Evolutionary conservation across 108 stramenopile species (phyloP).

Genomic region (Epithemia pelagica): DNA sequence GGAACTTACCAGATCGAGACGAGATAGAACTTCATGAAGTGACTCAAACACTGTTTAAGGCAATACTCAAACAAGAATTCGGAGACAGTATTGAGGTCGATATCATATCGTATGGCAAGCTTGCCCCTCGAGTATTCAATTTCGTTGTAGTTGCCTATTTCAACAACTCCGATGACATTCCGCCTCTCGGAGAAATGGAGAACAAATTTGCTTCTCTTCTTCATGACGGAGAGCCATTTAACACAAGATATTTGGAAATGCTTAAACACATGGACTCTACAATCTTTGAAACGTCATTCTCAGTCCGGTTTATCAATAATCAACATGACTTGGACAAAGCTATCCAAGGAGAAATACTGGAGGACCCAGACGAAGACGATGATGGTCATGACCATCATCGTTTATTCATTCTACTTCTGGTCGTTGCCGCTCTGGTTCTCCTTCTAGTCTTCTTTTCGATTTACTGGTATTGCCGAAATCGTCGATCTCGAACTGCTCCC

Average conservation of each 20-base stretch:
- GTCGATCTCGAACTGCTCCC: not conserved
- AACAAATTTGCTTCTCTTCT: not conserved
- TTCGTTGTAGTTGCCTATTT: not conserved
- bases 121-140: not conserved
- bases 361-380: not conserved
- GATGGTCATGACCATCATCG: not conserved
- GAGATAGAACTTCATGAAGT: not conserved
- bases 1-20: not conserved
- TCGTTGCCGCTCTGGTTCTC: not conserved
- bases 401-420: not conserved
- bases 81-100: not conserved
- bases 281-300: not conserved
- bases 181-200: not conserved
- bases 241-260: not conserved
- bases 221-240: not conserved
- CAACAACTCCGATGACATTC: not conserved
- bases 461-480: not conserved
- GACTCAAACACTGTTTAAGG: not conserved
- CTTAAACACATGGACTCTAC: not conserved
- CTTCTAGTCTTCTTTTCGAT: not conserved
- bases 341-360: not conserved
- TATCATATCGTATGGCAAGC: not conserved
- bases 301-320: not conserved
- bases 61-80: not conserved
- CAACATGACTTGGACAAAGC: not conserved